Conservation (phyloP, 2,329 filamentous ascomycete genomes). For the Chaetomiaceae sp. region DNA sequence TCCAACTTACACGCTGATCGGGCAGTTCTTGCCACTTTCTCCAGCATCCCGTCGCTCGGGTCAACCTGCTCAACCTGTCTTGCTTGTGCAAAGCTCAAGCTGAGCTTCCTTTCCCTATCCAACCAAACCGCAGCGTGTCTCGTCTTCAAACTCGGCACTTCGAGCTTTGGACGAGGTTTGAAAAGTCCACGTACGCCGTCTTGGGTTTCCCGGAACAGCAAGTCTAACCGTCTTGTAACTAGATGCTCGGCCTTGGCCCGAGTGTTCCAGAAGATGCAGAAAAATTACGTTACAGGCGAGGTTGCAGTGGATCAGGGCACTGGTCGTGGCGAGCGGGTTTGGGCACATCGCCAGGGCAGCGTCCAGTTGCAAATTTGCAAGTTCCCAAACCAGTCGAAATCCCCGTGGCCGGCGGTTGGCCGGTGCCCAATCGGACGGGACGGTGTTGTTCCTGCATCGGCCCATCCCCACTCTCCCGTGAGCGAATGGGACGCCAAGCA, state of each 20-base stretch:
- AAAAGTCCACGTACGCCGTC: background rate
- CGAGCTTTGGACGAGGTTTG: background rate
- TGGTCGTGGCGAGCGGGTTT: no score
- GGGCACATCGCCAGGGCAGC: background rate
- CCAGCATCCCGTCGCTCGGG: no score
- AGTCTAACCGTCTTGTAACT: background rate
- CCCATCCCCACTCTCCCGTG: background rate
- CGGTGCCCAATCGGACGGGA: constrained; percentile 6
- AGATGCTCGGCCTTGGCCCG: background rate
- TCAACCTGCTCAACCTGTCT: no score
- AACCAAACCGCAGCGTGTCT: background rate
- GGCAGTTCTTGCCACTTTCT: no score
- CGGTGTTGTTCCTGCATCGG: constrained; percentile 5
- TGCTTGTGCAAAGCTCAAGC: background rate
- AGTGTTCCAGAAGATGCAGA: background rate
- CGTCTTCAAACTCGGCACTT: background rate
- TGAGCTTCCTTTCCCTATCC: background rate
- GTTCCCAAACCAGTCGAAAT: background rate
- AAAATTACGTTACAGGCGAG: no score
- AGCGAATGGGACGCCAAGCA: constrained; percentile 3
- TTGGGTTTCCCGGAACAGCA: background rate
- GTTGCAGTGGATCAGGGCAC: no score
- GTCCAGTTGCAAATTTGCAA: no score
- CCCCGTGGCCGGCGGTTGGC: background rate
- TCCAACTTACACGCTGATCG: background rate